These are phyloP conservation scores for Ceratopteris richardii DNA, from an alignment of 75 land plant species.

Conservation along the genomic window DNA sequence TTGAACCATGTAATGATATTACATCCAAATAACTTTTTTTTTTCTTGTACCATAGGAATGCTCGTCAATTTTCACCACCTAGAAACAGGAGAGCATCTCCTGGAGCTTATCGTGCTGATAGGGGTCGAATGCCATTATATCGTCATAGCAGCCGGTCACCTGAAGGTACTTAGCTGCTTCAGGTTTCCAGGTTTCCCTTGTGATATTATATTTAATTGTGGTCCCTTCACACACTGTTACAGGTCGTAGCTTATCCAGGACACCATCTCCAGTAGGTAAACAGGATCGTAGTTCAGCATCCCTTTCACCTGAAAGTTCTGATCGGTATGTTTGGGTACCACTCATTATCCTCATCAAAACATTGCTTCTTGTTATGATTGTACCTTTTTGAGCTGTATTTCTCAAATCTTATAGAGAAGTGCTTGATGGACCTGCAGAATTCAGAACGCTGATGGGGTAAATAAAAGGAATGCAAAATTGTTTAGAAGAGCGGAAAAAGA, in stretches of 20 bases:
- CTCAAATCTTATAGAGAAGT: too few relatives aligned
- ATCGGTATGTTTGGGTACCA: constrained; percentile 5
- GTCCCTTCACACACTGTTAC: too few relatives aligned
- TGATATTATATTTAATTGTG: too few relatives aligned
- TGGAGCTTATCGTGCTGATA: constrained; percentile 2
- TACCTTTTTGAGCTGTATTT: too few relatives aligned
- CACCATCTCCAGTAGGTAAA: constrained; percentile 10
- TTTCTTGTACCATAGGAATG: background rate
- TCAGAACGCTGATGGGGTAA: too few relatives aligned
- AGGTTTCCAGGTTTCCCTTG: too few relatives aligned
- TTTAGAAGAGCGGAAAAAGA: constrained; percentile 7
- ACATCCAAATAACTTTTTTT: background rate
- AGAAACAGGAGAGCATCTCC: constrained; percentile 10
- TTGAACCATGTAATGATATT: too few relatives aligned
- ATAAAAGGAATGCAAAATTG: background rate
- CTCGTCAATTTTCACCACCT: constrained; percentile 3
- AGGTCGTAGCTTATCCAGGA: constrained; percentile 7
- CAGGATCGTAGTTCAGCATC: constrained; percentile 11
- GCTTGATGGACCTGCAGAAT: too few relatives aligned
- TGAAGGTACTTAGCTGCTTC: too few relatives aligned
- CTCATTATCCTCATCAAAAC: too few relatives aligned
- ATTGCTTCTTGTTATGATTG: background rate
- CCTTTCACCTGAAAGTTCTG: constrained; percentile 16
- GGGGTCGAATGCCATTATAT: constrained; percentile 13
- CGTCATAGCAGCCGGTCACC: constrained; percentile 14